Evolutionary conservation across 2,329 filamentous ascomycete species (phyloP).

Genomic region (Blastomyces parvus): DNA sequence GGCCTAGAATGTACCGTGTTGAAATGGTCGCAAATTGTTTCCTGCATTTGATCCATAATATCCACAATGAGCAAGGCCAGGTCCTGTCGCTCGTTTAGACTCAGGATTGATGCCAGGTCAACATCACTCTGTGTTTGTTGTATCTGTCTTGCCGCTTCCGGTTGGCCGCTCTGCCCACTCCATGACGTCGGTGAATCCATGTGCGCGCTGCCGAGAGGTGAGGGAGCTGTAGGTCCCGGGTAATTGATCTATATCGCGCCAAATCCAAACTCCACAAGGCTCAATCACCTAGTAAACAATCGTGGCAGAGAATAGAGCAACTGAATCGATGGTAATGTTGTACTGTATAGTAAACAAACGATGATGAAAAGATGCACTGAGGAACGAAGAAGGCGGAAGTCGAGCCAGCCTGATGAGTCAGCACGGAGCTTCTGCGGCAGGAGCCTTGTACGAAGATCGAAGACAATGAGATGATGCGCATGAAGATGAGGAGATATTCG

Average conservation of each 20-base stretch:
- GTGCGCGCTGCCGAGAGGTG: neutral
- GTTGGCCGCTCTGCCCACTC: neutral
- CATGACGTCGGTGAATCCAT: neutral
- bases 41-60: conserved; percentile 34
- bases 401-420: neutral
- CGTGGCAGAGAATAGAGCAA: neutral
- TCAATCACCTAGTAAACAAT: neutral
- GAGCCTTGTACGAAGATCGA: neutral
- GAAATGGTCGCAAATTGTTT: conserved; percentile 30
- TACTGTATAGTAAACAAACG: neutral
- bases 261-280: neutral
- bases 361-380: neutral
- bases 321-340: neutral
- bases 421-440: neutral
- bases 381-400: neutral
- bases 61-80: conserved; percentile 34
- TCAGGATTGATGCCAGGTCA: conserved; percentile 35
- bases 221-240: neutral
- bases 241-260: neutral
- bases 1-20: conserved; percentile 16
- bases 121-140: conserved; percentile 16
- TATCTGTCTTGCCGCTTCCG: neutral
- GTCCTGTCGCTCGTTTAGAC: conserved; percentile 34
- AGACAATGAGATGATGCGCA: neutral
- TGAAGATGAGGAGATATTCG: neutral